Conservation (phyloP, 2,329 filamentous ascomycete species). For the Aspergillus sp. region DNA sequence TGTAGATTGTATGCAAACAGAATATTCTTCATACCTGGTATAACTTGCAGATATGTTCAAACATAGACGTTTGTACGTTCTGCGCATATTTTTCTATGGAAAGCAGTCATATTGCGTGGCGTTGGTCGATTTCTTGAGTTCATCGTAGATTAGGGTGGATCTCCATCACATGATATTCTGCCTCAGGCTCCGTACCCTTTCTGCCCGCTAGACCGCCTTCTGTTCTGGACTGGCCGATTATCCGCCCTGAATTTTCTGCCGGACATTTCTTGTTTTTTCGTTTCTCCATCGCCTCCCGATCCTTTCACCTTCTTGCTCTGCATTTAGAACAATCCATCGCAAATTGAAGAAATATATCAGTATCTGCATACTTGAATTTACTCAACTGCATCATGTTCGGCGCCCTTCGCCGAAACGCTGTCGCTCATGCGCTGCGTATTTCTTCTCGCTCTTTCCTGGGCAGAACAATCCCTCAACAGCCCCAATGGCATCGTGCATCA, state of each 20-base stretch:
- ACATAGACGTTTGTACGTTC: too few relatives aligned
- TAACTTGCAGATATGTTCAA: too few relatives aligned
- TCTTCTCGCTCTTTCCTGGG: conserved; percentile 28
- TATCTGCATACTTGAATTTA: background rate
- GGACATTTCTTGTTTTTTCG: conserved; percentile 16
- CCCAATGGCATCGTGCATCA: conserved; percentile 27
- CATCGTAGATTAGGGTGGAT: too few relatives aligned
- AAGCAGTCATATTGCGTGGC: too few relatives aligned
- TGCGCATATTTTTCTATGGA: too few relatives aligned
- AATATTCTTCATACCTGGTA: too few relatives aligned
- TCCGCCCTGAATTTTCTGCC: conserved; percentile 7
- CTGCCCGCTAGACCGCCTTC: background rate
- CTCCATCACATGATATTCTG: background rate
- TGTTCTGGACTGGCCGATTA: background rate
- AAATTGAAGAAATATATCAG: too few relatives aligned
- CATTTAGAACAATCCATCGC: background rate
- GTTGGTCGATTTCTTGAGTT: too few relatives aligned
- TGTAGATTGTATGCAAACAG: too few relatives aligned
- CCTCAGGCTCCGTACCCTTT: background rate
- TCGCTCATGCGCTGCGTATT: conserved; percentile 36
- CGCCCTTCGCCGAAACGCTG: conserved; percentile 39
- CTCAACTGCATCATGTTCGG: conserved; percentile 35
- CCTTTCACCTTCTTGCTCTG: background rate
- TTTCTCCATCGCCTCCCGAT: background rate
- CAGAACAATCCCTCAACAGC: conserved; percentile 26